phyloP scores from a whole-genome alignment of 208 protist species.

The Trypanosoma congolense region DNA sequence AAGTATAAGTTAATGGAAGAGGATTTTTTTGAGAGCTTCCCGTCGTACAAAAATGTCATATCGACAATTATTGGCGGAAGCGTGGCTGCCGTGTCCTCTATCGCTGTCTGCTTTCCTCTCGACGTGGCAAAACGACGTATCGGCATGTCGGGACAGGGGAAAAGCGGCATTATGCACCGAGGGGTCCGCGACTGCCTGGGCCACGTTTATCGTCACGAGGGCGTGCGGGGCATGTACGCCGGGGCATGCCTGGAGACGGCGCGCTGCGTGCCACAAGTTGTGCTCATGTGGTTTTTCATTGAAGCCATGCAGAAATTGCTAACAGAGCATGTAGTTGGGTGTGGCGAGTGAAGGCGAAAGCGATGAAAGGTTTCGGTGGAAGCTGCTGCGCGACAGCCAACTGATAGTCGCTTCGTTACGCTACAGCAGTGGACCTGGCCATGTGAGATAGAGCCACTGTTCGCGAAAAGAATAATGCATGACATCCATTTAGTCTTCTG shows the following conservation, averaged over 20 bases:
- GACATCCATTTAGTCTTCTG: not conserved
- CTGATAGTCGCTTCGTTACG: not conserved
- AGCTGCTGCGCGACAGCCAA: not conserved
- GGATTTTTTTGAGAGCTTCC: slow-evolving; percentile 26
- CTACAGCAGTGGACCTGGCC: too few relatives aligned
- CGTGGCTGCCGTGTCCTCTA: slow-evolving; percentile 66
- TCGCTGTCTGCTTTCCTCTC: slow-evolving; percentile 66
- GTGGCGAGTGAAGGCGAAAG: not conserved
- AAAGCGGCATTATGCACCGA: slow-evolving; percentile 53
- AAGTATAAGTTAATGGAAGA: slow-evolving; percentile 71
- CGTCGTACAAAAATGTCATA: slow-evolving; percentile 35
- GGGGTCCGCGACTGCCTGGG: slow-evolving; percentile 66
- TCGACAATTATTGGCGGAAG: slow-evolving; percentile 64
- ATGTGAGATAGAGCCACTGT: too few relatives aligned
- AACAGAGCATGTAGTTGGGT: slow-evolving; percentile 4
- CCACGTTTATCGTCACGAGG: slow-evolving; percentile 60
- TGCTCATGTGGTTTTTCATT: slow-evolving; percentile 89
- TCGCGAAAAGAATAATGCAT: too few relatives aligned
- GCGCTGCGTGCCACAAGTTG: slow-evolving; percentile 84
- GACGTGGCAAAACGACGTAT: slow-evolving; percentile 87
- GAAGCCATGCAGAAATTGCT: slow-evolving; percentile 60
- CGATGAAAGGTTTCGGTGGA: not conserved
- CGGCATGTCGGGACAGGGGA: slow-evolving; percentile 76
- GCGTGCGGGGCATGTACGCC: slow-evolving; percentile 72
- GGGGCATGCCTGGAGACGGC: slow-evolving; percentile 65